Percentiles rank a stretch among this genome's conserved stretches.
These are phyloP conservation scores for Beauveria medogensis DNA, from an alignment of 2,329 filamentous ascomycete genomes.

Conservation along the genomic window DNA sequence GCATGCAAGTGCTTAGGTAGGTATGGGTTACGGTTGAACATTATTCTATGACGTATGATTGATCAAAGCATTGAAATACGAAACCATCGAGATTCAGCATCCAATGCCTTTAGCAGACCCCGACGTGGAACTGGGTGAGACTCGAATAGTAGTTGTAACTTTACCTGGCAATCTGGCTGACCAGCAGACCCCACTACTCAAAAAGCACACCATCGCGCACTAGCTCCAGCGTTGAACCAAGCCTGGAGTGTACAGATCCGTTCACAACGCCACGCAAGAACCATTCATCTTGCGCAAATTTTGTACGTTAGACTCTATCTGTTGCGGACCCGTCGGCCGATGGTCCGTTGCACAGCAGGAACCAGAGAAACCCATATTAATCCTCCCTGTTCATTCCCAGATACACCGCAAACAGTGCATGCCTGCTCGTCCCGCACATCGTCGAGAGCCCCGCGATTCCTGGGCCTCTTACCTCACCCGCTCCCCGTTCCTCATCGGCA, in stretches of 20 bases:
- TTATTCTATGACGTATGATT: background rate
- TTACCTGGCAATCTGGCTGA: no score
- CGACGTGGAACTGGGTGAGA: background rate
- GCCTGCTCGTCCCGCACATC: background rate
- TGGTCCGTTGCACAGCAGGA: background rate
- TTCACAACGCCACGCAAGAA: background rate
- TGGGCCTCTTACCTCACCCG: background rate
- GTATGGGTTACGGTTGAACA: background rate
- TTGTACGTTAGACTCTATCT: background rate
- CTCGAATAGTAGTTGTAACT: no score
- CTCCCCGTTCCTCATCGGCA: background rate
- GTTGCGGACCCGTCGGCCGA: constrained; percentile 2
- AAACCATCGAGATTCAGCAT: no score
- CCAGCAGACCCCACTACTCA: background rate
- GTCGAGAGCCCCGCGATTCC: background rate
- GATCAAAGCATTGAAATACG: no score
- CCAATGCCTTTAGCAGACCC: background rate
- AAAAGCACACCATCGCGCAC: background rate
- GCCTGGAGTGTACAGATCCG: background rate
- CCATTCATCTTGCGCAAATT: background rate
- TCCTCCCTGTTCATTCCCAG: background rate
- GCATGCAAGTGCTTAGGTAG: background rate
- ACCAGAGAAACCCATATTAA: background rate
- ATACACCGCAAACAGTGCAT: background rate
- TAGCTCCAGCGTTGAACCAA: background rate